Base-by-base conservation (phyloP, 345 rosid species). In the Litchi chinensis region DNA sequence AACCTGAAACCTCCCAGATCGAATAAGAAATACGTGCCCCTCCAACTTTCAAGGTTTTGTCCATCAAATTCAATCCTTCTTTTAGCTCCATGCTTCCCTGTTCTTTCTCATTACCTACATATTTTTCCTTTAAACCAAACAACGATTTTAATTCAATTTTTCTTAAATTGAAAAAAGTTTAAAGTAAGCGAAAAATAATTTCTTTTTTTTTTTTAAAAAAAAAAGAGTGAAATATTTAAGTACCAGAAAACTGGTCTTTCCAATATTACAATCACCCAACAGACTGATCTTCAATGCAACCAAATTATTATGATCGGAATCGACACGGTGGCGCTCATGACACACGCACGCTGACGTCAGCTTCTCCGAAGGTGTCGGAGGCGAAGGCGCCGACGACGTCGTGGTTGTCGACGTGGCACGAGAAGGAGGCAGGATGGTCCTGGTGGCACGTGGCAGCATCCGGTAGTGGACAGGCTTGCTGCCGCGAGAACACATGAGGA, bases 1-100 rank as follows among this genome's bases (percentile, higher is more conserved):
- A 74, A 95, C 98, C 97, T 83, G 88, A 84, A 15, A 93, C 87
- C 75, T 95, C 97, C 98, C 99, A 95, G 15, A 93, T 89, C 56
- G 91, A 87, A 76, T 92, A 92, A 41, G 93, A 89, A 77, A 95
- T 91, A 1, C 93, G 89, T 15, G 97, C 98, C 40, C 92, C 98
- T 76, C 80, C 81, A 63, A 95, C 91, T 46, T 73, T 57, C n/a
- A 91, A 85, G 1, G 90, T 93, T 82, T 95, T 95, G 70, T 88
- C 95, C 87, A 87, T 90, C 83, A 83, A 68, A 78, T 84, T 93
- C 48, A 91, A 83, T 28, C 98, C 96, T 71, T 81, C 84, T 71
- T 60, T 60, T 60, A 21, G 11, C 79, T 84, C 52, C 75, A 75
- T 74, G 28, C 79, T 77, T 54, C 80, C 86, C 19, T 83, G 83